These are phyloP conservation scores for Tetracladium marchalianum DNA, from an alignment of 495 filamentous ascomycete genomes.

Conservation along the genomic window DNA sequence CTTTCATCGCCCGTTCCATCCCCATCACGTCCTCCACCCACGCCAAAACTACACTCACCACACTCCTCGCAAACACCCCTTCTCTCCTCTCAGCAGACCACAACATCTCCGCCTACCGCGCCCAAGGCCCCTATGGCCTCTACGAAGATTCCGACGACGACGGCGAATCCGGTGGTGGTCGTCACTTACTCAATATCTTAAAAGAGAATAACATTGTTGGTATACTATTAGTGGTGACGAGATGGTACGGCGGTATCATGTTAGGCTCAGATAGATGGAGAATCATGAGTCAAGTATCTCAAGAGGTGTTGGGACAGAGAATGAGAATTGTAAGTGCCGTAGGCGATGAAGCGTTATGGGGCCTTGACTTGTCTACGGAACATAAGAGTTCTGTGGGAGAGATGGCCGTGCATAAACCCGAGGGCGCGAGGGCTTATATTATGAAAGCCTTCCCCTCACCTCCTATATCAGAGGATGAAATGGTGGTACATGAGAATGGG, in stretches of 20 bases:
- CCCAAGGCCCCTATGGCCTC: conserved; percentile 24
- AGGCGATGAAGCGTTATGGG: conserved; percentile 56
- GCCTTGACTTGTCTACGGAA: conserved; percentile 49
- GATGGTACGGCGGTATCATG: conserved; percentile 88
- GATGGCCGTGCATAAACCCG: conserved; percentile 58
- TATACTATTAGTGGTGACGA: conserved; percentile 77
- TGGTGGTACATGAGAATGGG: conserved; percentile 2
- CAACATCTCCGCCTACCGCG: conserved; percentile 44
- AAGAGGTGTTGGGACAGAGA: conserved; percentile 34
- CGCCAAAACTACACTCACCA: conserved; percentile 25
- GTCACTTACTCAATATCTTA: conserved; percentile 68
- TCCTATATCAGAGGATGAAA: conserved; percentile 1
- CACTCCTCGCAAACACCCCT: conserved; percentile 29
- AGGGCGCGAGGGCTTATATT: conserved; percentile 50
- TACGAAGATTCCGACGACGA: conserved; percentile 87
- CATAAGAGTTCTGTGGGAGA: conserved; percentile 20
- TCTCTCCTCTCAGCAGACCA: conserved; percentile 36
- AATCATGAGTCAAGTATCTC: conserved; percentile 40
- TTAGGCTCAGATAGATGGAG: conserved; percentile 73
- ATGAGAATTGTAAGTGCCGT: conserved; percentile 30
- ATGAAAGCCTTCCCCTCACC: conserved; percentile 46
- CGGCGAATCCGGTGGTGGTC: conserved; percentile 81
- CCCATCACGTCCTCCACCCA: conserved; percentile 26
- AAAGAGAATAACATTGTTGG: conserved; percentile 71
- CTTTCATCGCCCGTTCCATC: conserved; percentile 38